Base-by-base conservation (phyloP, 257 asterid species). In the Nemophila menziesii region DNA sequence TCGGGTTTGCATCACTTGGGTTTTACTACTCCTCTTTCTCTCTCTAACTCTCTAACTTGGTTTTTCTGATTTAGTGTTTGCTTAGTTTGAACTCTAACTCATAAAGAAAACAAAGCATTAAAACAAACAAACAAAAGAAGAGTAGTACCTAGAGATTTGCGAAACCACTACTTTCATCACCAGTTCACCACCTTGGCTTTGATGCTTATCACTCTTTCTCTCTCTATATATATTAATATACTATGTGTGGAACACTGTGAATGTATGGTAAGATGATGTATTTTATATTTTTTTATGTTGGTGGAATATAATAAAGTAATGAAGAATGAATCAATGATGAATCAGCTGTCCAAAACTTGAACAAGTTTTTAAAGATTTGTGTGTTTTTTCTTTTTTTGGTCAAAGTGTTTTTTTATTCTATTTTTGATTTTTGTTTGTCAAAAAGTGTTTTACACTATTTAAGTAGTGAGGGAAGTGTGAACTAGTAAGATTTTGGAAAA, bases 131-230 rank as follows among this genome's bases (percentile, higher is more conserved):
- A 55, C 21, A 55, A 55, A 40, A 7, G 17, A 63, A 51, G 62
- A 62, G 46, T 67, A 70, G 66, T 66, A 66, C 73, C 63, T 70
- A 57, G 78, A 62, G 50, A 66, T 62, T 58, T 37, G 64, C 68
- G 55, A 52, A 36, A 21, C 43, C 66, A 38, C 52, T 60, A 24
- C 63, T 52, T 21, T 20, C 57, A 0, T 38, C 58, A 40, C 55
- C 50, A 11, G 51, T 8, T 1, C 34, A 26, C 49, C 63, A 40
- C 70, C 70, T 54, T 44, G 67, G n/a, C n/a, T n/a, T n/a, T n/a
- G 63, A 62, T 68, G 70, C 60, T 63, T 53, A 57, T 55, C 49
- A 20, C 12, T 26, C 34, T 17, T 11, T 39, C 20, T 22, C 16
- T 22, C 27, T 16, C 16, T 16, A 33, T 22, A 3, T 36, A 4